A percentile compares a stretch with the other conserved stretches of the same genome.
These are phyloP conservation scores for Kodamaea jinghongensis DNA, from an alignment of 805 yeast species.

Conservation along the genomic window DNA sequence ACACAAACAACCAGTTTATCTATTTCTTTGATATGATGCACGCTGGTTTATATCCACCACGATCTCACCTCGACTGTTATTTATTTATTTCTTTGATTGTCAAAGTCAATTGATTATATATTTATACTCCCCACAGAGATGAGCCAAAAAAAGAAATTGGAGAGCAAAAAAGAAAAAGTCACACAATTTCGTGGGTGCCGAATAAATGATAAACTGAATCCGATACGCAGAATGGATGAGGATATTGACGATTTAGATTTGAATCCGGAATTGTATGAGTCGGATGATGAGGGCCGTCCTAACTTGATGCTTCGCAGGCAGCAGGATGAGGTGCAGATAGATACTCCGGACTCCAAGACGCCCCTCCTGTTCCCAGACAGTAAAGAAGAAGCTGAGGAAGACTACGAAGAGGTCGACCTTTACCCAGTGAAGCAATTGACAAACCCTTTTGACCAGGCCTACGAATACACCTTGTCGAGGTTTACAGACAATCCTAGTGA, in stretches of 20 bases:
- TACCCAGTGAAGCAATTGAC: conserved; percentile 17
- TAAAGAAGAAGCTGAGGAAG: conserved; percentile 1
- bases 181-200: no score
- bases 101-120: no score
- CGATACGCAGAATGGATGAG: conserved; percentile 1
- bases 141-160: no score
- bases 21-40: no score
- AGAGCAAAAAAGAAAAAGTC: no score
- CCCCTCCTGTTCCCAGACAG: background rate
- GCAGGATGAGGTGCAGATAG: background rate
- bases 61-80: no score
- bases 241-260: conserved; percentile 30
- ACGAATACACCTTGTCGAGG: conserved; percentile 12
- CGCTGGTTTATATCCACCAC: no score
- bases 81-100: no score
- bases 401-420: conserved; percentile 6
- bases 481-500: conserved; percentile 12
- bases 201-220: no score
- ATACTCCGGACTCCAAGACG: background rate
- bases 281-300: conserved; percentile 12
- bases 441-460: conserved; percentile 30
- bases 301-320: conserved; percentile 6
- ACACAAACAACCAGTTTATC: no score
- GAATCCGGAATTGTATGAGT: conserved; percentile 39
- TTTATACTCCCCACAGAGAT: no score